These are phyloP conservation scores for Ophiocordyceps sinensis DNA, from an alignment of 2,329 filamentous ascomycete species.

Conservation along the genomic window DNA sequence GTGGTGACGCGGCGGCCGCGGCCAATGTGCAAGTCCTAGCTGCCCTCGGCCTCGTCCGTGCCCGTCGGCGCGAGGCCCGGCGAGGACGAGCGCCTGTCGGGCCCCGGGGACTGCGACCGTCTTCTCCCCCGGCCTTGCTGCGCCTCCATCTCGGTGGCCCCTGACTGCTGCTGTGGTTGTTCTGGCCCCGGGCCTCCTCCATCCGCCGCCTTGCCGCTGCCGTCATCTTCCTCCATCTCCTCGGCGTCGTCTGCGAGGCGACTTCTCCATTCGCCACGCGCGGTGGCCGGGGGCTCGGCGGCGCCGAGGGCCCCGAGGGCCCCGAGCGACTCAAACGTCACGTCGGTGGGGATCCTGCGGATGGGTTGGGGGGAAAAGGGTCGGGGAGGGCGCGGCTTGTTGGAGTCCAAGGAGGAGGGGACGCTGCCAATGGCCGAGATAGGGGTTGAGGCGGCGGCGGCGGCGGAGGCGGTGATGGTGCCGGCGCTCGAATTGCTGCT, in stretches of 20 bases:
- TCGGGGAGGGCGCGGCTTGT: conserved; percentile 34
- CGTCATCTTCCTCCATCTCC: not conserved
- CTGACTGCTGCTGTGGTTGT: no score
- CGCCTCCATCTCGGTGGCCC: not conserved
- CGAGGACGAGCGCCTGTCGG: not conserved
- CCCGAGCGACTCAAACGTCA: conserved; percentile 23
- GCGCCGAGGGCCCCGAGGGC: conserved; percentile 11
- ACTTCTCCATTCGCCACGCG: not conserved
- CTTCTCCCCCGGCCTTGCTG: not conserved
- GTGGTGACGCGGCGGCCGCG: conserved; percentile 2
- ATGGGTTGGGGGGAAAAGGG: conserved; percentile 47
- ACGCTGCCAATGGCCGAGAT: conserved; percentile 33
- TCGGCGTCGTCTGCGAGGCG: conserved; percentile 2
- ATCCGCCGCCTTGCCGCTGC: not conserved
- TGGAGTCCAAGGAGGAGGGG: conserved; percentile 35
- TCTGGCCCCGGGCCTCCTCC: not conserved
- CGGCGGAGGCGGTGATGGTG: not conserved
- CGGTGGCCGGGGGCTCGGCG: not conserved
- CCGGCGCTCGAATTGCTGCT: not conserved
- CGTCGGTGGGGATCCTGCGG: conserved; percentile 23
- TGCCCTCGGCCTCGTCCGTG: not conserved
- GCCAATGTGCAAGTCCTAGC: conserved; percentile 1
- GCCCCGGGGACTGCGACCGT: not conserved
- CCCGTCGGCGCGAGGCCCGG: not conserved
- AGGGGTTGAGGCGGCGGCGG: not conserved